Evolutionary conservation across 129 eudicot genomes (phyloP).

Genomic region (Chrysanthemum makinoi): DNA sequence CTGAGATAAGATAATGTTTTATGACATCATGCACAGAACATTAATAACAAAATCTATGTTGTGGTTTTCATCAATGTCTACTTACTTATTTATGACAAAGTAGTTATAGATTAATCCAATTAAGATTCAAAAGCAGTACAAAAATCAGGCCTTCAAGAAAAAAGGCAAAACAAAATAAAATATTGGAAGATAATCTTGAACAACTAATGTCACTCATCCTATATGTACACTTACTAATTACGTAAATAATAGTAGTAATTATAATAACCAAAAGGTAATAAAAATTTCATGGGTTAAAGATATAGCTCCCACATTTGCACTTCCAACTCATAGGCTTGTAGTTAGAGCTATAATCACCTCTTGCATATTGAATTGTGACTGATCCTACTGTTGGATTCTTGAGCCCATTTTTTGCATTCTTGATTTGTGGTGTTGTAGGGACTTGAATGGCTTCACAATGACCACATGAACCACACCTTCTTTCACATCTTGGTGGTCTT

Average conservation of each 20-base stretch:
- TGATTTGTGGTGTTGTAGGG: constrained; percentile 67
- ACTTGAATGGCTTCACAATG: constrained; percentile 93
- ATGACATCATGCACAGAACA: constrained; percentile 15
- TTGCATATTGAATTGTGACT: constrained; percentile 42
- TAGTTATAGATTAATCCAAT: constrained; percentile 14
- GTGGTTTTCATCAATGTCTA: constrained; percentile 21
- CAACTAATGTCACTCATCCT: constrained; percentile 10
- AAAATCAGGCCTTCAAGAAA: constrained; percentile 29
- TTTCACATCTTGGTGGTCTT: constrained; percentile 85
- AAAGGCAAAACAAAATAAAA: not conserved
- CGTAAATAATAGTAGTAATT: not conserved
- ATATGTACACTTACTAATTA: constrained; percentile 34
- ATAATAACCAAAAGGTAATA: not conserved
- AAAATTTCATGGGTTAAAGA: constrained; percentile 68
- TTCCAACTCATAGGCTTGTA: constrained; percentile 95
- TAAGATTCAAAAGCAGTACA: constrained; percentile 20
- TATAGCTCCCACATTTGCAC: constrained; percentile 77
- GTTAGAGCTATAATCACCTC: constrained; percentile 59
- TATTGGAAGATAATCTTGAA: constrained; percentile 6
- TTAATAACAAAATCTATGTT: constrained; percentile 13
- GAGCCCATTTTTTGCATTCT: constrained; percentile 21
- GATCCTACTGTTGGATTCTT: constrained; percentile 29
- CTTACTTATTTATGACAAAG: constrained; percentile 17
- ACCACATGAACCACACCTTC: constrained; percentile 70
- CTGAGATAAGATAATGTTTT: not conserved